Conservation (phyloP, 257 asterid species). For the Solanum commersonii region DNA sequence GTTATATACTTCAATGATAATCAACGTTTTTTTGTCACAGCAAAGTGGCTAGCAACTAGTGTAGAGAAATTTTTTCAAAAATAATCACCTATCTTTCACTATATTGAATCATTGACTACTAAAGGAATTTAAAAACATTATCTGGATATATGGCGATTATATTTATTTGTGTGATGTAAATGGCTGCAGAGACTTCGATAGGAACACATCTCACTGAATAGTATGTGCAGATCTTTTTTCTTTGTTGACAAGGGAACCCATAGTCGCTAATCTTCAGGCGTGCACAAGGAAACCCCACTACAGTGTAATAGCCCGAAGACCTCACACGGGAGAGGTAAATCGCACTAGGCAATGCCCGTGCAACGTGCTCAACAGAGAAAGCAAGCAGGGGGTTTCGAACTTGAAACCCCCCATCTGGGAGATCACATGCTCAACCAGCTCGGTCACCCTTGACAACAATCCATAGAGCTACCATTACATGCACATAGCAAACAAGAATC, state of each 20-base stretch:
- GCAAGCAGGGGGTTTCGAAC: neutral
- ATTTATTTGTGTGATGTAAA: neutral
- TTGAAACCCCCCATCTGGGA: neutral
- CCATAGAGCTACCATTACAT: neutral
- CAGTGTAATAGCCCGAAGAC: neutral
- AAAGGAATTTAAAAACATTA: neutral
- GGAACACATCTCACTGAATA: neutral
- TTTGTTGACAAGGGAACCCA: neutral
- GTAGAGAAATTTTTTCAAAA: neutral
- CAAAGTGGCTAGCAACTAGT: neutral
- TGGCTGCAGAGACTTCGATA: neutral
- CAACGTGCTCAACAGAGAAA: neutral
- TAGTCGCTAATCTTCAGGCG: neutral
- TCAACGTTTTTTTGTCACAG: neutral
- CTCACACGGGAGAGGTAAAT: neutral
- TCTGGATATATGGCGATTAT: neutral
- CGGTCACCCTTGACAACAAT: neutral
- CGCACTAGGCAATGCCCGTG: neutral
- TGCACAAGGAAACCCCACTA: neutral
- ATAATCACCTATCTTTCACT: neutral
- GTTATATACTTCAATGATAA: neutral
- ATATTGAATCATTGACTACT: neutral
- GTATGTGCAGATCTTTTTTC: neutral
- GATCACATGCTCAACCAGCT: neutral
- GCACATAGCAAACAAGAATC: neutral